Evolutionary conservation across 2,329 filamentous ascomycete species (phyloP).

Genomic region (Alternaria sp.): DNA sequence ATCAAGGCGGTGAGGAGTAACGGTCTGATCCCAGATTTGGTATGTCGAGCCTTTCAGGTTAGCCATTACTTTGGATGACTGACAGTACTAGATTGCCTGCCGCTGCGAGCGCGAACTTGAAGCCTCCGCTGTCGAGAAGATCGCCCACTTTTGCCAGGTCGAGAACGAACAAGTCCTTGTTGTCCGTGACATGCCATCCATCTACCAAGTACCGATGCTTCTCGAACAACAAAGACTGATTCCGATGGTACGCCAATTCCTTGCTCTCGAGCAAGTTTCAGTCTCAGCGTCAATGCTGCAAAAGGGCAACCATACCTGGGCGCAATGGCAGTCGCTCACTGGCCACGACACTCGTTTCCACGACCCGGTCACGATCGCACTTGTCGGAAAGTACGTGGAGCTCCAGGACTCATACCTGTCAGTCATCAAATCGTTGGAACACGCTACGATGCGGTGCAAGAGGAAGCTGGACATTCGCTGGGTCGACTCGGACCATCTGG

Average conservation of each 20-base stretch:
- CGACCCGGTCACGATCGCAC: constrained; percentile 76
- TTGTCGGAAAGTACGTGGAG: constrained; percentile 91
- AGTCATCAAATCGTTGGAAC: constrained; percentile 86
- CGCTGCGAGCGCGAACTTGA: constrained; percentile 82
- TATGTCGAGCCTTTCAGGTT: constrained; percentile 45
- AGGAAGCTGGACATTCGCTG: constrained; percentile 80
- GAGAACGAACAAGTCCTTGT: constrained; percentile 83
- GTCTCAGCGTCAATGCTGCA: constrained; percentile 62
- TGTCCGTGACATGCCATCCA: constrained; percentile 86
- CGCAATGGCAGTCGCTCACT: constrained; percentile 76
- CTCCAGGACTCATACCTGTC: constrained; percentile 86
- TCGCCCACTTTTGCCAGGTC: constrained; percentile 88
- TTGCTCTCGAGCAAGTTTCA: constrained; percentile 67
- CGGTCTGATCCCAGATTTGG: constrained; percentile 68
- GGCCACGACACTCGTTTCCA: constrained; percentile 69
- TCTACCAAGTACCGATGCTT: constrained; percentile 94
- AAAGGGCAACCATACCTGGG: constrained; percentile 75
- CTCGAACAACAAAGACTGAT: constrained; percentile 82
- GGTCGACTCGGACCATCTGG: constrained; percentile 86
- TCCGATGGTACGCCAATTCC: constrained; percentile 66
- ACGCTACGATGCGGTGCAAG: constrained; percentile 84
- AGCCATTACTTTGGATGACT: background rate
- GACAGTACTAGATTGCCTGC: constrained; percentile 75
- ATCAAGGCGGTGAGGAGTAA: constrained; percentile 84
- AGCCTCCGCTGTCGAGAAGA: constrained; percentile 78